Evolutionary conservation across 2,329 filamentous ascomycete genomes (phyloP).

Genomic region (Dothideomycetes sp.): DNA sequence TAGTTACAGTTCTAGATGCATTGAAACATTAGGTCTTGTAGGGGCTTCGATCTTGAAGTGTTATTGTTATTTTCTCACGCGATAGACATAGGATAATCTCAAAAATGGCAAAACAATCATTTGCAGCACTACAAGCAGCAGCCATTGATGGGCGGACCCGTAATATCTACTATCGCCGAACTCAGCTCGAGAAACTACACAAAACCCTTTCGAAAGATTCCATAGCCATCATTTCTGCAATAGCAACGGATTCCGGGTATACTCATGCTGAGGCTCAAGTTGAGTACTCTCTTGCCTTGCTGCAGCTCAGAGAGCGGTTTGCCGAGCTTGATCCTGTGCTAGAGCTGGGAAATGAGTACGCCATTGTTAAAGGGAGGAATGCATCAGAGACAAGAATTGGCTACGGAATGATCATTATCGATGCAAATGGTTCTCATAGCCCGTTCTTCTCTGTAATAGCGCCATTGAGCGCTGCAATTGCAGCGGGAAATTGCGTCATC

Average conservation of each 20-base stretch:
- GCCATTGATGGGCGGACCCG: constrained; percentile 33
- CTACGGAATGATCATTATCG: constrained; percentile 36
- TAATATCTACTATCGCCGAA: constrained; percentile 36
- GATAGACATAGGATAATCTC: no score
- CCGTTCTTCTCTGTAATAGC: constrained; percentile 36
- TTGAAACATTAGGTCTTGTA: no score
- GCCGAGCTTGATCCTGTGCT: constrained; percentile 26
- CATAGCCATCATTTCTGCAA: constrained; percentile 27
- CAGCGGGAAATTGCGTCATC: constrained; percentile 41
- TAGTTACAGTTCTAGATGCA: no score
- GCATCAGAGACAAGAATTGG: constrained; percentile 22
- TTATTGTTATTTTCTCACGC: no score
- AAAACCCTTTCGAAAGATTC: constrained; percentile 25
- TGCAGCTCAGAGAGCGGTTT: constrained; percentile 29
- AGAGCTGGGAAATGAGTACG: constrained; percentile 31
- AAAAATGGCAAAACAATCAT: constrained; percentile 14
- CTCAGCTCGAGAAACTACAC: constrained; percentile 34
- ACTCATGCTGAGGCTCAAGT: constrained; percentile 26
- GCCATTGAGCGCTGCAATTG: constrained; percentile 35
- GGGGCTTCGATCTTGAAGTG: no score
- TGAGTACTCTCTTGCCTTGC: constrained; percentile 31
- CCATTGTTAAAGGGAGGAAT: constrained; percentile 28
- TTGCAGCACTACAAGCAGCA: constrained; percentile 26
- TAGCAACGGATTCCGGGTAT: constrained; percentile 27
- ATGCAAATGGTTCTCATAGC: constrained; percentile 33